Evolutionary conservation across 1,284 basidiomycete genomes (phyloP).

Genomic region (Naganishia cerealis): DNA sequence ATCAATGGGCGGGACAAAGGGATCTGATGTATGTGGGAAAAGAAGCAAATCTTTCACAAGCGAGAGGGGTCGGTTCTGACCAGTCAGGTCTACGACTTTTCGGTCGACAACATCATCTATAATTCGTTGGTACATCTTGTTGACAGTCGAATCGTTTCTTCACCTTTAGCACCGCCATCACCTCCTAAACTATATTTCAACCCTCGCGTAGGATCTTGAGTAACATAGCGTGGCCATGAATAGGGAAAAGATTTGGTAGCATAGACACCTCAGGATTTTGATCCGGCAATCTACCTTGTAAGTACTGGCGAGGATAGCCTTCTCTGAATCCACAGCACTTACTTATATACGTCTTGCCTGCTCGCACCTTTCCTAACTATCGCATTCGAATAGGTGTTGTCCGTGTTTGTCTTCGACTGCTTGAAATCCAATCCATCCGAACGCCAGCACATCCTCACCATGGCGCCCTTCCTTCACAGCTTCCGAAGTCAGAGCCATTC

Average conservation of each 20-base stretch:
- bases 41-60: not conserved
- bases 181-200: not conserved
- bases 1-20: slow-evolving; percentile 2
- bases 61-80: not conserved
- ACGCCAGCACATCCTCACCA: not conserved
- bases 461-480: slow-evolving; percentile 8
- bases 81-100: not conserved
- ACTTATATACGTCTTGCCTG: not conserved
- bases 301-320: too few relatives aligned
- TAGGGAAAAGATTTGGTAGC: not conserved
- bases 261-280: not conserved
- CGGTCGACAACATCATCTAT: not conserved
- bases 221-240: not conserved
- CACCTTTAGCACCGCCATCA: not conserved
- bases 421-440: not conserved
- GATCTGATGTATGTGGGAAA: not conserved
- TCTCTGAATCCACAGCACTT: not conserved
- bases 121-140: not conserved
- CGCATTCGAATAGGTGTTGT: not conserved
- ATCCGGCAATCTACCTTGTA: not conserved
- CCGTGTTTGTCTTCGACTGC: not conserved
- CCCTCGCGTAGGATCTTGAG: not conserved
- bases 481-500: slow-evolving; percentile 2
- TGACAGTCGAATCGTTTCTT: not conserved
- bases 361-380: not conserved